Evolutionary conservation across 2,329 filamentous ascomycete species (phyloP), one percentile per base, ranked within the genome.

Genomic region (Aureobasidium sp.): DNA sequence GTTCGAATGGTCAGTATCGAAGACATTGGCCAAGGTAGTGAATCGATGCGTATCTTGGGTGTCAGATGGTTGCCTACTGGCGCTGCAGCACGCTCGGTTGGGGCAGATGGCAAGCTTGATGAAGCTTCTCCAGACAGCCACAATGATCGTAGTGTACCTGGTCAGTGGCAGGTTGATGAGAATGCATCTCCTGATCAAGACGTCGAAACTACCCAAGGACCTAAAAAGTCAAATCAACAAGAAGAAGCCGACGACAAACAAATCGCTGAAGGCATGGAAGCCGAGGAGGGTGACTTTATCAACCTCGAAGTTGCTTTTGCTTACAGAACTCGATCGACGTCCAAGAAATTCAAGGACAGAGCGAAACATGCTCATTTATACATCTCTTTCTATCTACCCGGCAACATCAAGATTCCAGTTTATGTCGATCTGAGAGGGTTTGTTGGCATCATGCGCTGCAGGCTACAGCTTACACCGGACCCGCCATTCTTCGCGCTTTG

Each of bases 401-500:
- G 72, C 11, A 74, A 74, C 22, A 66, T 80, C 57, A 78, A 77
- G 56, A 62, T 80, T 16, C 77, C 85, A 32, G 79, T 88, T 3
- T 90, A 86, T 85, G 86, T 90, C 3, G 84, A 90, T 61, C 71
- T 90, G 1, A 77, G 80, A 48, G 86, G 85, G 1, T 74, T 88
- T 12, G 76, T 90, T n/a, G 84, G 85, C 16, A 85, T 80, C 1
- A 74, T 86, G 69, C 77, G 86, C 3, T 62, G 88, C 53, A 78
- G 86, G 22, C 72, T 90, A 10, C 86, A 90, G 62, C 75, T 89
- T 1, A 85, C 82, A 1, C 85, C 86, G 0, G 85, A 90, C 60
- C 85, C 86, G 0, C 86, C 86, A 0, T 89, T 90, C 69, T 83
- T 89, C 67, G 79, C 80, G n/a, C 73, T 88, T 4, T 86, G 83